phyloP scores from a whole-genome alignment of 306 rosid species.

The Sphenostylis stenocarpa region DNA sequence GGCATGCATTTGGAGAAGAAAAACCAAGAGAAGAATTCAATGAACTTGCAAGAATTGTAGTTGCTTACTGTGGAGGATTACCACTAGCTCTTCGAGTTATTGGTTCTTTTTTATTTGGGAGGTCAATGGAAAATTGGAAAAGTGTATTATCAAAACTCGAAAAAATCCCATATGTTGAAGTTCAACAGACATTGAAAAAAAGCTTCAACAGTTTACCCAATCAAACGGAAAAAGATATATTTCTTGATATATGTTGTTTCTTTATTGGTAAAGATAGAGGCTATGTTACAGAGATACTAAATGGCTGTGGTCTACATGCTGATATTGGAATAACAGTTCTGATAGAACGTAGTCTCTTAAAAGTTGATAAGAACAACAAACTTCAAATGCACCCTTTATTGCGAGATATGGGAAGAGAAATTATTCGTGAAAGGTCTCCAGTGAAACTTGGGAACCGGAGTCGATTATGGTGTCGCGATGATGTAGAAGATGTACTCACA shows the following conservation, averaged over 20 bases:
- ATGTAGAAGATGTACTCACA: too few relatives aligned
- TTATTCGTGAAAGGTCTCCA: too few relatives aligned
- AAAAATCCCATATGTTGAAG: slow-evolving; percentile 3
- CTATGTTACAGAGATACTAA: slow-evolving; percentile 6
- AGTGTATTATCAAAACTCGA: slow-evolving; percentile 23
- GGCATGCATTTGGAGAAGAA: slow-evolving; percentile 27
- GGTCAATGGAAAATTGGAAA: slow-evolving; percentile 16
- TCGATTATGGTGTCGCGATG: too few relatives aligned
- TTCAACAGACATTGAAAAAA: slow-evolving; percentile 19
- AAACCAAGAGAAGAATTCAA: neutral
- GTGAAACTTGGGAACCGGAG: too few relatives aligned
- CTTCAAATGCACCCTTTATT: too few relatives aligned
- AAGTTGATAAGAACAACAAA: too few relatives aligned
- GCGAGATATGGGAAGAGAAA: too few relatives aligned
- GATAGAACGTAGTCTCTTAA: too few relatives aligned
- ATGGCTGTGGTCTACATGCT: slow-evolving; percentile 36
- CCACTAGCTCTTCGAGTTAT: slow-evolving; percentile 40
- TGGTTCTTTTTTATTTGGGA: slow-evolving; percentile 25
- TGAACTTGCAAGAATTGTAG: slow-evolving; percentile 8
- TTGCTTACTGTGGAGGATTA: slow-evolving; percentile 29
- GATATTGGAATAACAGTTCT: slow-evolving; percentile 27
- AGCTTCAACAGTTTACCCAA: slow-evolving; percentile 1
- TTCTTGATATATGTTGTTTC: slow-evolving; percentile 42
- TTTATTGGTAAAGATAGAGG: slow-evolving; percentile 30
- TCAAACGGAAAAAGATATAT: slow-evolving; percentile 18